Base-by-base conservation (phyloP, 2,329 filamentous ascomycete genomes). In the Chrysosphaeria jannelii region DNA sequence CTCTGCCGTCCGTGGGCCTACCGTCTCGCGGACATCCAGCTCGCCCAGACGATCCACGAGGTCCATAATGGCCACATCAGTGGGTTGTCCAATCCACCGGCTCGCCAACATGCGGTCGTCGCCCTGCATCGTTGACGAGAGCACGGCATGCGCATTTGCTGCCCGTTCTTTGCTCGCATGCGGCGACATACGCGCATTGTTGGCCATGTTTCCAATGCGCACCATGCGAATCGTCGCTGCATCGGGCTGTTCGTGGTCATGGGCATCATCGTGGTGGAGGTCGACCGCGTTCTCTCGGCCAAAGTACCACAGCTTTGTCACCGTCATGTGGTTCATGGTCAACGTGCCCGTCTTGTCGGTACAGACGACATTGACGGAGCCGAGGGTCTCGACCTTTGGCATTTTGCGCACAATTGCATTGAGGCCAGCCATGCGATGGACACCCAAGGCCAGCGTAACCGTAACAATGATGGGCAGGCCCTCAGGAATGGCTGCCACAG, bases 291-390 rank as follows among this genome's bases (percentile, higher is more conserved):
- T 44, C 10, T 48, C 43, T 10, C 59, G 57, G 31, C 78, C 75
- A 41, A 89, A 89, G 40, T 81, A 74, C 85, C 85, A 97, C 51
- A 97, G 66, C 38, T 85, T 89, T 10, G 78, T 79, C 1, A 78
- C 78, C 1, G 85, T 89, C 85, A 97, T 93, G 40, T 97, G 85
- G 39, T 93, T 97, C 39, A 79, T 78, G 0, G 85, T 97, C 29
- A 97, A 49, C 2, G 85, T 97, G 15, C 81, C 67, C 3, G 85
- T 97, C 48, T 97, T 97, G 51, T 97, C 85, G 34, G 78, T 91
- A 48, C 88, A 97, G 5, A 97, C 76, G n/a, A 97, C 79, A 36
- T 93, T 97, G 28, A 97, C 85, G n/a, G 79, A 91, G 6, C 88
- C 88, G 5, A 97, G 49, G 1, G 85, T 97, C 42, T 97, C 85